phyloP scores from a whole-genome alignment of 306 rosid genomes.

The Quercus agrifolia region DNA sequence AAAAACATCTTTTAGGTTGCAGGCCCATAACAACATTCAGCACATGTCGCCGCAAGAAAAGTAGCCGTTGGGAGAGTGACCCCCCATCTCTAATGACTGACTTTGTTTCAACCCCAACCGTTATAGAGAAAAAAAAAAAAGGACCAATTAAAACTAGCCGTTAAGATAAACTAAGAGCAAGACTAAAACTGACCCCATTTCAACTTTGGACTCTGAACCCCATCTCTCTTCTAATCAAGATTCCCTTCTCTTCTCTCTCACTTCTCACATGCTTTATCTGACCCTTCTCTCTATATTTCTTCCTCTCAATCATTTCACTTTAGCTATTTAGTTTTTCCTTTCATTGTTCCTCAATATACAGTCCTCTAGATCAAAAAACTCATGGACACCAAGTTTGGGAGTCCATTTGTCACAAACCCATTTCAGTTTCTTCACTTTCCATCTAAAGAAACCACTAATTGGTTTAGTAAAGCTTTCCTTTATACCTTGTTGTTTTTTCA shows the following conservation, averaged over 20 bases:
- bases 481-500: slow-evolving; percentile 32
- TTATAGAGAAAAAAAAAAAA: slow-evolving; percentile 18
- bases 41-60: slow-evolving; percentile 8
- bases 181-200: slow-evolving; percentile 42
- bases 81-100: slow-evolving; percentile 12
- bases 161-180: slow-evolving; percentile 37
- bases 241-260: not conserved
- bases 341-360: not conserved
- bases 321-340: slow-evolving; percentile 14
- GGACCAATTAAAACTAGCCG: slow-evolving; percentile 64
- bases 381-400: slow-evolving; percentile 50
- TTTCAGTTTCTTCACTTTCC: slow-evolving; percentile 22
- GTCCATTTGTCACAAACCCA: slow-evolving; percentile 12
- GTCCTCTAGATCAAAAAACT: not conserved
- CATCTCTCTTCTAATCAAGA: slow-evolving; percentile 6
- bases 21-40: not conserved
- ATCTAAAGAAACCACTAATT: not conserved
- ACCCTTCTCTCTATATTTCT: slow-evolving; percentile 5
- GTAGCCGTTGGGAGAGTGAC: slow-evolving; percentile 63
- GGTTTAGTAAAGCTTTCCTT: slow-evolving; percentile 7
- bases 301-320: not conserved
- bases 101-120: slow-evolving; percentile 50
- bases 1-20: too few species aligned
- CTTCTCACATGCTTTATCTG: slow-evolving; percentile 32
- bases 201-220: slow-evolving; percentile 3